Evolutionary conservation across 192 early-diverging fungal species (phyloP).

Genomic region (Coemansia sp.): DNA sequence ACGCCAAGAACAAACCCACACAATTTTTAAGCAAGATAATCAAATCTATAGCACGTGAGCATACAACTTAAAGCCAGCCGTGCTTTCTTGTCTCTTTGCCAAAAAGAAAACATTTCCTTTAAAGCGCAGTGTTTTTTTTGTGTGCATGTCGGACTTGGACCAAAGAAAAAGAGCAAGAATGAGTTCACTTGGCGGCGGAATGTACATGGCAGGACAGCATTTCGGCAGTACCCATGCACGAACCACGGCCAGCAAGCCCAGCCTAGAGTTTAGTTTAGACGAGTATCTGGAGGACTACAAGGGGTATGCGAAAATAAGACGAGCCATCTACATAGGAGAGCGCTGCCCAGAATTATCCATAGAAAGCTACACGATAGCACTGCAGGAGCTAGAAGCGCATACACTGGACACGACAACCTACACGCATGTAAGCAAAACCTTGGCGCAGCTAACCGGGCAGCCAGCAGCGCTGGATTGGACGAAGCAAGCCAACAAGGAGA

Average conservation of each 20-base stretch:
- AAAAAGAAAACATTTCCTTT: background rate
- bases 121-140: no score
- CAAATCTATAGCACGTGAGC: no score
- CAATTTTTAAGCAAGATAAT: no score
- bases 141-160: constrained; percentile 2
- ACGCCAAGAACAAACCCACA: no score
- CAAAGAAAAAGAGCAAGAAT: constrained; percentile 16
- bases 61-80: background rate
- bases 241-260: constrained; percentile 3
- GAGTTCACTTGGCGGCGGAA: constrained; percentile 11
- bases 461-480: constrained; percentile 7
- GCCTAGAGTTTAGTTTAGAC: constrained; percentile 21
- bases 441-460: constrained; percentile 17
- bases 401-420: constrained; percentile 17
- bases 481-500: constrained; percentile 3
- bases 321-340: constrained; percentile 27
- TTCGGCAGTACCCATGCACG: constrained; percentile 3
- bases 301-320: constrained; percentile 19
- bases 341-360: constrained; percentile 15
- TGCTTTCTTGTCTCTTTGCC: background rate
- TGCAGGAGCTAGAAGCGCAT: constrained; percentile 20
- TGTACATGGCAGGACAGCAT: constrained; percentile 4
- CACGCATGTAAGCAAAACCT: constrained; percentile 12
- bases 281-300: constrained; percentile 36
- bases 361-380: constrained; percentile 21